Evolutionary conservation across 2,329 filamentous ascomycete species (phyloP), one percentile per base, ranked within the genome.

Genomic region (Aschersonia sp.): DNA sequence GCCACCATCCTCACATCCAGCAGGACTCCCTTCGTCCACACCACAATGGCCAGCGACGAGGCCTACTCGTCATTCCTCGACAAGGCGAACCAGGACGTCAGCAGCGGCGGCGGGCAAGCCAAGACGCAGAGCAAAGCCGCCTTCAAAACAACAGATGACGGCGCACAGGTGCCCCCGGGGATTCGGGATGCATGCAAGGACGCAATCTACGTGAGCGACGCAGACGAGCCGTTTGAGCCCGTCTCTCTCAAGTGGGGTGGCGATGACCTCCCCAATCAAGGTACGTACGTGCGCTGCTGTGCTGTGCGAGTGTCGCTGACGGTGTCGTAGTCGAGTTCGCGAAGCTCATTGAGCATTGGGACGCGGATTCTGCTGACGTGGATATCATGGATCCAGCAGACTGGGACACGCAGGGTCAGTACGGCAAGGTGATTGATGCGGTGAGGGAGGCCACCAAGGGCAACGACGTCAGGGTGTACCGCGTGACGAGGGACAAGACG

Each of bases 11-110:
- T 20, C 20, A 20, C 20, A 20, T 20, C 20, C 20, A 20, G 20
- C 20, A 7, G 12, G 35, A 4, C 35, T 38, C 35, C 4, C 4
- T 12, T 12, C 20, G 5, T 9, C 9, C 32, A 20, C 31, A 30
- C 55, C 28, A 70, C 49, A 12, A 87, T 86, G 83, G 77, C 80
- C 5, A 82, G 80, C 47, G 88, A 95, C 72, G 80, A 85, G 51
- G 84, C 85, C 52, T 96, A 95, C 71, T 77, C 81, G 65, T 72
- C 83, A 51, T 95, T 96, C 61, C 73, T 96, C 49, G 76, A 92
- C 61, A 92, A 92, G 70, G 87, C 88, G 47, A 94, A 94, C 68
- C 71, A 80, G 58, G 82, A 89, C 60, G 82, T 84, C 20, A 82
- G 79, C 61, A 75, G 79, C 48, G 51, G 60, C 7, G 50, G 52